These are phyloP conservation scores for Morella rubra DNA, from an alignment of 306 rosid species.

Conservation along the genomic window DNA sequence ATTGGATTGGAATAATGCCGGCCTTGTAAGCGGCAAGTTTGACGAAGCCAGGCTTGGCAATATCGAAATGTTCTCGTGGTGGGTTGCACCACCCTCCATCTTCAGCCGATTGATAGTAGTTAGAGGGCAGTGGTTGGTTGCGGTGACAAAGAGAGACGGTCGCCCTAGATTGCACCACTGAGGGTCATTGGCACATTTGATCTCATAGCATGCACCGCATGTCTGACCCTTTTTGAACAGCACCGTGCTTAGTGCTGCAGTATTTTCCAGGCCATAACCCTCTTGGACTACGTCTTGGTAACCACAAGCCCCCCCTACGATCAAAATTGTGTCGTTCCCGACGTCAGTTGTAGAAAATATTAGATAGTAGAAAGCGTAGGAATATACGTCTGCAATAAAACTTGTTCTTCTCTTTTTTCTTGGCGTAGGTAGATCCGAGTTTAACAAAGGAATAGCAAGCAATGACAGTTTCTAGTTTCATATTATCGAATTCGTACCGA, in stretches of 20 bases:
- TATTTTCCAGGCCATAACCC: constrained; percentile 60
- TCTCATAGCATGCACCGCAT: constrained; percentile 78
- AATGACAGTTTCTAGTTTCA: too few species aligned
- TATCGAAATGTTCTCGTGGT: constrained; percentile 69
- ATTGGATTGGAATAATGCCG: constrained; percentile 63
- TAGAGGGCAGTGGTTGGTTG: constrained; percentile 70
- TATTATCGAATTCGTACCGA: constrained; percentile 35
- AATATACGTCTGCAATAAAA: too few species aligned
- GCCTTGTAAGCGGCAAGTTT: constrained; percentile 49
- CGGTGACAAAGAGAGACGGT: constrained; percentile 54
- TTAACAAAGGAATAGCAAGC: neutral
- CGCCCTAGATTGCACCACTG: constrained; percentile 55
- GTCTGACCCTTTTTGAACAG: constrained; percentile 56
- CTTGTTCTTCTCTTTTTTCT: too few species aligned
- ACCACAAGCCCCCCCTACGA: constrained; percentile 82
- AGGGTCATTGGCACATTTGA: constrained; percentile 47
- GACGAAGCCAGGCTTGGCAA: constrained; percentile 63
- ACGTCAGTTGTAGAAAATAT: too few species aligned
- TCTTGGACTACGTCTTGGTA: constrained; percentile 65
- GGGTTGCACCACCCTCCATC: constrained; percentile 96
- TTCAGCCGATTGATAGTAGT: constrained; percentile 28
- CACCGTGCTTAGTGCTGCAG: constrained; percentile 62
- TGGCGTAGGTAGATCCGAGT: too few species aligned
- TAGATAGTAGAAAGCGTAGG: too few species aligned
- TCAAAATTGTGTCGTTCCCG: neutral